Conservation (phyloP, 306 rosid species). For the Castanea mollissima region DNA sequence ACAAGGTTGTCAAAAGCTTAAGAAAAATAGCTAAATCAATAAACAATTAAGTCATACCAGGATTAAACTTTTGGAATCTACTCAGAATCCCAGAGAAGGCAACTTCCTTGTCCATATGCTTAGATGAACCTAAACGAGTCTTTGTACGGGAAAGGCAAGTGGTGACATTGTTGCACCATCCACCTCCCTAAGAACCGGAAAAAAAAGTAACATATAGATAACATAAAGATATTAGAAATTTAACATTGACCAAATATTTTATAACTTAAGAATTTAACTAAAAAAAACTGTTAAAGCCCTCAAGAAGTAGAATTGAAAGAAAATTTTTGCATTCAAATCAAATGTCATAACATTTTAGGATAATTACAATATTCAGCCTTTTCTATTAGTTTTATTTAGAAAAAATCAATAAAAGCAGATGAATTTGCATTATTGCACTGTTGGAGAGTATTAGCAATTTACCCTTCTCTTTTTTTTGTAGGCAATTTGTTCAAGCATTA, state of each 20-base stretch:
- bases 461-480: not conserved
- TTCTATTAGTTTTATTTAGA: not conserved
- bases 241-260: not conserved
- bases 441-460: not conserved
- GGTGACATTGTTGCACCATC: conserved; percentile 93
- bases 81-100: conserved; percentile 76
- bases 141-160: conserved; percentile 75
- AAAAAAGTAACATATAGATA: not conserved
- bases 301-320: not conserved
- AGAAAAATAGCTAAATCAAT: not conserved
- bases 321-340: not conserved
- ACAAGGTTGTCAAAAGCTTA: not conserved
- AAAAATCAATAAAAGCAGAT: not conserved
- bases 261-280: not conserved
- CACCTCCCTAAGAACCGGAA: conserved; percentile 73
- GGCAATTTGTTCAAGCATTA: not conserved
- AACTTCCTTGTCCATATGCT: conserved; percentile 55
- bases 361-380: not conserved
- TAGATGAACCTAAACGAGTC: conserved; percentile 81
- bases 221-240: not conserved
- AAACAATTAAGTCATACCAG: conserved; percentile 48
- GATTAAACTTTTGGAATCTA: conserved; percentile 53
- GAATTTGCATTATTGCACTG: not conserved
- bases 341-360: not conserved
- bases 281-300: not conserved